Evolutionary conservation across 352 stramenopile genomes (phyloP).

Genomic region (Phytophthora palmivora): DNA sequence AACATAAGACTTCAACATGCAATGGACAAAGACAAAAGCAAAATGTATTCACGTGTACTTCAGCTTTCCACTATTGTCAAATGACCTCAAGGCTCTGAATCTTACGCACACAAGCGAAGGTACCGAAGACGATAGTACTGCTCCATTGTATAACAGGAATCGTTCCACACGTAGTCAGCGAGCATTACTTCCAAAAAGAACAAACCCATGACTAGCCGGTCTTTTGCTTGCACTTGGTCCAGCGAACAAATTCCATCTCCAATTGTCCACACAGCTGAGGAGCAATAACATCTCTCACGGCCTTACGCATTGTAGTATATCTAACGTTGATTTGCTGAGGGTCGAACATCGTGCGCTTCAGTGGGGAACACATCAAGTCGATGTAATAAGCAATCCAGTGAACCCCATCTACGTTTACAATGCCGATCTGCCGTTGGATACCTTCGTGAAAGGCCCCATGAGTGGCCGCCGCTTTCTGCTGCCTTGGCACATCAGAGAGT

Average conservation of each 20-base stretch:
- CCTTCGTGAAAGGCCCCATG: constrained; percentile 10
- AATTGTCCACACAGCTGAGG: not conserved
- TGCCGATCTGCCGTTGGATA: not conserved
- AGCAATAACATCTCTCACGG: not conserved
- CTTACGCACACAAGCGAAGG: constrained; percentile 7
- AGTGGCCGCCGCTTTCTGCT: not conserved
- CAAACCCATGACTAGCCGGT: constrained; percentile 11
- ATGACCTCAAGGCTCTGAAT: no score
- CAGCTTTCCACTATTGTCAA: no score
- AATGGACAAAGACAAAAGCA: no score
- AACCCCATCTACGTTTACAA: constrained; percentile 4
- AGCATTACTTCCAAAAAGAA: constrained; percentile 21
- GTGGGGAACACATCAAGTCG: no score
- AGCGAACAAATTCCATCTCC: not conserved
- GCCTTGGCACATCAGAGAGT: not conserved
- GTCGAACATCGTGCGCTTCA: not conserved
- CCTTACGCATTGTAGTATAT: not conserved
- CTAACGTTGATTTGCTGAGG: not conserved
- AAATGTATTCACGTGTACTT: no score
- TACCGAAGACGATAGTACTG: constrained; percentile 16
- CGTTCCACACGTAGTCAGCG: constrained; percentile 6
- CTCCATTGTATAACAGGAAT: constrained; percentile 6
- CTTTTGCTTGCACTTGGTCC: constrained; percentile 4
- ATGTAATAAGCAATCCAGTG: constrained; percentile 22
- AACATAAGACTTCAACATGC: no score